A percentile compares a stretch with the other conserved stretches of the same genome.
These are phyloP conservation scores for Telfairia occidentalis DNA, from an alignment of 331 rosid species.

Conservation along the genomic window DNA sequence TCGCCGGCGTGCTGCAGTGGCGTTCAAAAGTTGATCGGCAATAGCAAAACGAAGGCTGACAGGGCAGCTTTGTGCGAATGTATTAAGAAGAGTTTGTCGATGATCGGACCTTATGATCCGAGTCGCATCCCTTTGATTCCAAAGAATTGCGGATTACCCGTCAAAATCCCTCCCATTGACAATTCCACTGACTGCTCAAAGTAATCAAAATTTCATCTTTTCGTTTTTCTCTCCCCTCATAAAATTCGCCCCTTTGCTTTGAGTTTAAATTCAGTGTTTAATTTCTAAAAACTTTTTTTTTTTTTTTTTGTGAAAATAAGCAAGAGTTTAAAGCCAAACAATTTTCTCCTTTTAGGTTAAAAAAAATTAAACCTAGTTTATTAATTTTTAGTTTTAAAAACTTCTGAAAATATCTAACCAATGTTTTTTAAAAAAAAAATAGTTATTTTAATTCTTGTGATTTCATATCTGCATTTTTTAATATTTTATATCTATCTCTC, in stretches of 20 bases:
- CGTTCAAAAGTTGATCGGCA: not conserved
- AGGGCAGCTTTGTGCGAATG: not conserved
- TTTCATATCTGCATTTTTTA: no score
- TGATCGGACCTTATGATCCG: constrained; percentile 5
- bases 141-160: not conserved
- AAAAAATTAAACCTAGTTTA: no score
- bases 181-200: not conserved
- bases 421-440: no score
- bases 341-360: no score
- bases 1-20: not conserved
- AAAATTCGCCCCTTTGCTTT: not conserved
- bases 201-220: not conserved
- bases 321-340: no score
- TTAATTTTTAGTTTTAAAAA: no score
- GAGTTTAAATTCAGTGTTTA: no score
- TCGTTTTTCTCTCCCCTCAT: not conserved
- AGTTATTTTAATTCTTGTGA: no score
- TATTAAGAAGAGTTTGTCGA: not conserved
- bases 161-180: constrained; percentile 2
- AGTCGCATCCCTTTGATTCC: constrained; percentile 2
- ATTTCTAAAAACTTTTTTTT: no score
- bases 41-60: not conserved
- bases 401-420: no score
- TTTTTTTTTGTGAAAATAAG: no score
- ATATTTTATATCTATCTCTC: no score